phyloP scores from a whole-genome alignment of 139 green algal species.

The Prasinococcaceae sp. region DNA sequence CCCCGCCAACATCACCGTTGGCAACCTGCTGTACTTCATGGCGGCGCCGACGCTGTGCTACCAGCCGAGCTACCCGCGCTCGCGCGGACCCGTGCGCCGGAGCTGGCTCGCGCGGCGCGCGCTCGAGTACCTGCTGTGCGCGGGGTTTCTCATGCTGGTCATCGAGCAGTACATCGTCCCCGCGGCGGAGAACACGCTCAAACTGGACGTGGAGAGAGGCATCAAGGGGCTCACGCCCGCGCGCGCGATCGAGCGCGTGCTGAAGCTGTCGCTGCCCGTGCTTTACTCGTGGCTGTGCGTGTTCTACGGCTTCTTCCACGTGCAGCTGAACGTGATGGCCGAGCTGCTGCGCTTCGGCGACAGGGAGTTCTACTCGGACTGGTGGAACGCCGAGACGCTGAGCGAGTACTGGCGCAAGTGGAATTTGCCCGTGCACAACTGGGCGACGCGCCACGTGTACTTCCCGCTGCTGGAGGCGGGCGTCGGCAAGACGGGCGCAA shows the following conservation, averaged over 20 bases:
- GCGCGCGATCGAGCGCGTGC: conserved; percentile 60
- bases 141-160: conserved; percentile 21
- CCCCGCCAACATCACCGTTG: conserved; percentile 25
- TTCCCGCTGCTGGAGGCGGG: conserved; percentile 44
- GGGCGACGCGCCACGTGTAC: conserved; percentile 84
- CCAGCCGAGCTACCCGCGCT: conserved; percentile 23
- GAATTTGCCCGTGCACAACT: conserved; percentile 87
- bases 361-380: conserved; percentile 88
- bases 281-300: conserved; percentile 80
- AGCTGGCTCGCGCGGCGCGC: conserved; percentile 22
- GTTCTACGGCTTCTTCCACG: conserved; percentile 45
- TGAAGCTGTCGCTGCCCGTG: conserved; percentile 78
- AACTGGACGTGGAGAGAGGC: not conserved
- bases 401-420: conserved; percentile 78
- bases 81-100: conserved; percentile 14
- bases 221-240: not conserved
- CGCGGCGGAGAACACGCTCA: not conserved
- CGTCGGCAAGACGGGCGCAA: conserved; percentile 17
- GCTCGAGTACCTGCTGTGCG: conserved; percentile 12
- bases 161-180: conserved; percentile 19
- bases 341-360: conserved; percentile 79
- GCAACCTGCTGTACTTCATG: conserved; percentile 29
- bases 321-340: conserved; percentile 72
- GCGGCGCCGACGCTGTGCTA: conserved; percentile 30
- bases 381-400: conserved; percentile 82